Evolutionary conservation across 2,329 filamentous ascomycete species (phyloP), one percentile per base, ranked within the genome.

Genomic region (Penicillium sp.): DNA sequence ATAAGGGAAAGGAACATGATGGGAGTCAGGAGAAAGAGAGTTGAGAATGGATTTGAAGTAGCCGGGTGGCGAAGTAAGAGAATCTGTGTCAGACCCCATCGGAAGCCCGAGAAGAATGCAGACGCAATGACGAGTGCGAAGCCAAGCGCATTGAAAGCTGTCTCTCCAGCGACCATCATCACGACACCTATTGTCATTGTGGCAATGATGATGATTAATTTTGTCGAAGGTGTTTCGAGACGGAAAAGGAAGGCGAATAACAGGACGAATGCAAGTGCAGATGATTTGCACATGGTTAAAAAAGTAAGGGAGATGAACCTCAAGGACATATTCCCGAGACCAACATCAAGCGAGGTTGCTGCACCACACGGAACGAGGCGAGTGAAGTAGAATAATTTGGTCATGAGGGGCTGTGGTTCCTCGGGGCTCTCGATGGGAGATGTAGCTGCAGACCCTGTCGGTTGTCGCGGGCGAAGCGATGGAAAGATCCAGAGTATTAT

Each of bases 221-320:
- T 90, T 81, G 89, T 87, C 0, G 93, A 97, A 0, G 91, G 91
- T 11, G 85, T 84, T 76, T 99, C 94, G 51, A 99, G 86, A 52
- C 90, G 87, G 79, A 99, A 97, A 47, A 96, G 73, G 70, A 99
- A 96, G 61, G 94, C 94, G 72, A 99, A 99, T 48, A 96, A 75
- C 23, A 99, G 87, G 53, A 99, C 94, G 71, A 97, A 99, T 44
- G 91, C 92, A 23, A 99, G 84, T 16, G 93, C 91, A 10, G 92
- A 97, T 6, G 93, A 97, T 82, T 99, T 99, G 78, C 94, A 97
- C 94, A 99, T 97, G 58, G 94, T 99, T 76, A 96, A 96, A 74
- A 99, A 99, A 10, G 93, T 97, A 65, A 99, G 84, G 41, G 91
- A 92, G 68, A 99, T 97, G 74, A 95, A 97, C 75, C 93, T 94